A percentile compares a stretch with the other conserved stretches of the same genome.
Evolutionary conservation across 805 yeast species (phyloP).

Genomic region (Nakazawaea ernobii): DNA sequence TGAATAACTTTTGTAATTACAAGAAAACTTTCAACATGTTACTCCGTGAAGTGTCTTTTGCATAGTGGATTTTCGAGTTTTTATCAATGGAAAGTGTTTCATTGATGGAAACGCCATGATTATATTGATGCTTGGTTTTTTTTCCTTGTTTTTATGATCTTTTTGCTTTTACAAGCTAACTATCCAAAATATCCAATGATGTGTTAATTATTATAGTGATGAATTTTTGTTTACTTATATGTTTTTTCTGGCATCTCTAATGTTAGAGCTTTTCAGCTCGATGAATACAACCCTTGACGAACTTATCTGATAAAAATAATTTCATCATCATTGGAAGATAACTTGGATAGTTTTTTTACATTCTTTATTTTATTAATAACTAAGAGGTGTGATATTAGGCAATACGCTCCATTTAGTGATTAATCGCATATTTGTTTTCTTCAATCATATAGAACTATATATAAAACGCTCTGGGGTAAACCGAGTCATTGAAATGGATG

Average conservation of each 20-base stretch:
- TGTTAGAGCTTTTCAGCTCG: constrained; percentile 74
- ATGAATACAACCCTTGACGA: constrained; percentile 74
- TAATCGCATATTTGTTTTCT: too few relatives aligned
- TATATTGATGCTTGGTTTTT: background rate
- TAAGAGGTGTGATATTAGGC: too few relatives aligned
- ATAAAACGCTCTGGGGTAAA: too few relatives aligned
- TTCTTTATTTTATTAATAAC: background rate
- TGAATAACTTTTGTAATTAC: background rate
- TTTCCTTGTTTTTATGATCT: too few relatives aligned
- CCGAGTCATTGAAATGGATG: too few relatives aligned
- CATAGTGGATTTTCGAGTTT: background rate
- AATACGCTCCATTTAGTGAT: too few relatives aligned
- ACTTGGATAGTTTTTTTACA: background rate
- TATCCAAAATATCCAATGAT: constrained; percentile 3
- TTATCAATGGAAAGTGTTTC: constrained; percentile 14
- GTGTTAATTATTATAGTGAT: constrained; percentile 15
- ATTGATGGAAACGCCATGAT: background rate
- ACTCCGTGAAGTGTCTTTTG: background rate
- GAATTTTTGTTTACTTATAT: constrained; percentile 23
- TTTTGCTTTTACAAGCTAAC: background rate
- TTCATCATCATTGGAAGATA: background rate
- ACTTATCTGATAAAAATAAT: constrained; percentile 42
- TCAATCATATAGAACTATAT: too few relatives aligned
- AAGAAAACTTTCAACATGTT: background rate
- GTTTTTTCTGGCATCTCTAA: constrained; percentile 93